Evolutionary conservation across 371 early-diverging fungal genomes (phyloP).

Genomic region (Umbelopsis sp.): DNA sequence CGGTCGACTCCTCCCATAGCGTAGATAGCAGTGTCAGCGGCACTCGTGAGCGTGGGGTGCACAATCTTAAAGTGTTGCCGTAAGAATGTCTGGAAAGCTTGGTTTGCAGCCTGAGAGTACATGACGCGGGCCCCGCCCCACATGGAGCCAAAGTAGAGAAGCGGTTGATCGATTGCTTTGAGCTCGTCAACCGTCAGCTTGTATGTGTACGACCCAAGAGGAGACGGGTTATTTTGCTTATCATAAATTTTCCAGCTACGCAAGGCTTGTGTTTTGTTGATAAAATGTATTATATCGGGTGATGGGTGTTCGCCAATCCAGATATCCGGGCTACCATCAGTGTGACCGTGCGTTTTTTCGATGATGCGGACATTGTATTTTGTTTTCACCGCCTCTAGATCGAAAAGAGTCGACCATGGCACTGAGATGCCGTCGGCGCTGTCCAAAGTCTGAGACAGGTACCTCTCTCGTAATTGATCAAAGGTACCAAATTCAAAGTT

Average conservation of each 20-base stretch:
- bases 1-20: not conserved
- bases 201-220: not conserved
- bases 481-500: constrained; percentile 47
- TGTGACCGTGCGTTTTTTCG: constrained; percentile 38
- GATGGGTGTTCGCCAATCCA: not conserved
- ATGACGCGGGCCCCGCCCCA: constrained; percentile 6
- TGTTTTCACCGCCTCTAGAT: constrained; percentile 26
- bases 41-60: not conserved
- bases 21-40: not conserved
- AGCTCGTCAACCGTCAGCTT: not conserved
- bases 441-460: constrained; percentile 43
- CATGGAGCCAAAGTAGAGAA: constrained; percentile 13
- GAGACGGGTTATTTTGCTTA: not conserved
- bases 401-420: constrained; percentile 40
- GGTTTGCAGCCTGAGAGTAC: not conserved
- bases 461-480: constrained; percentile 35
- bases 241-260: constrained; percentile 12
- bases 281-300: not conserved
- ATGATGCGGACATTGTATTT: constrained; percentile 44
- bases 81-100: not conserved
- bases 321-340: not conserved
- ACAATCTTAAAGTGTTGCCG: constrained; percentile 4
- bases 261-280: not conserved
- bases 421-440: constrained; percentile 30
- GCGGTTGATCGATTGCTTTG: not conserved